These are phyloP conservation scores for Meyerozyma athensensis DNA, from an alignment of 1,139 yeast genomes.

Conservation along the genomic window DNA sequence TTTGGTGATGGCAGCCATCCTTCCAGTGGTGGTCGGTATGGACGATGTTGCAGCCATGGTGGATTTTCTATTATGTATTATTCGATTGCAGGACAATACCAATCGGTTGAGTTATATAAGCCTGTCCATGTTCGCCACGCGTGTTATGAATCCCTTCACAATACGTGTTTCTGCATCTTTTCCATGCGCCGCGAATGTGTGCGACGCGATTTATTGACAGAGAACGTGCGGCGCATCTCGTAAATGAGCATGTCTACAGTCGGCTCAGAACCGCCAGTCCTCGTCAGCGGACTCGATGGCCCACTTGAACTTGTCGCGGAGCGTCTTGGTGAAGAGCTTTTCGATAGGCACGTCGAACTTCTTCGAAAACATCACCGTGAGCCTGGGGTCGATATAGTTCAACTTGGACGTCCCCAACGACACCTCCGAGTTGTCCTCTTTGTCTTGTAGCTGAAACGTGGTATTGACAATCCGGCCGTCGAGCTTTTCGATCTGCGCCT, in stretches of 20 bases:
- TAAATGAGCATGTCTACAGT: not conserved
- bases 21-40: conserved; percentile 5
- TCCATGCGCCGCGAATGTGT: no score
- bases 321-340: conserved; percentile 83
- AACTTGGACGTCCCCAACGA: conserved; percentile 90
- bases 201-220: not conserved
- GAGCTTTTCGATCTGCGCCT: conserved; percentile 65
- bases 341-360: conserved; percentile 87
- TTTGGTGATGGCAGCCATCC: not conserved
- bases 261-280: conserved; percentile 68
- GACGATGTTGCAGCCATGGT: not conserved
- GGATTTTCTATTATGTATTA: not conserved
- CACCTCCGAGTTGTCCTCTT: conserved; percentile 91
- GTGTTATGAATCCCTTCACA: not conserved
- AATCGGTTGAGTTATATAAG: not conserved
- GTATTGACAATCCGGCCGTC: conserved; percentile 70
- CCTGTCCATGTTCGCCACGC: not conserved
- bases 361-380: conserved; percentile 86
- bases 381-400: conserved; percentile 92
- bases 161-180: conserved; percentile 1
- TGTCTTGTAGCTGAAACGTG: conserved; percentile 75
- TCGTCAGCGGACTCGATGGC: conserved; percentile 89
- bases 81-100: conserved; percentile 2
- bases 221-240: not conserved
- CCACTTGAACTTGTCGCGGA: conserved; percentile 92